These are phyloP conservation scores for Gynandropsis gynandra DNA, from an alignment of 345 rosid genomes.

Conservation along the genomic window DNA sequence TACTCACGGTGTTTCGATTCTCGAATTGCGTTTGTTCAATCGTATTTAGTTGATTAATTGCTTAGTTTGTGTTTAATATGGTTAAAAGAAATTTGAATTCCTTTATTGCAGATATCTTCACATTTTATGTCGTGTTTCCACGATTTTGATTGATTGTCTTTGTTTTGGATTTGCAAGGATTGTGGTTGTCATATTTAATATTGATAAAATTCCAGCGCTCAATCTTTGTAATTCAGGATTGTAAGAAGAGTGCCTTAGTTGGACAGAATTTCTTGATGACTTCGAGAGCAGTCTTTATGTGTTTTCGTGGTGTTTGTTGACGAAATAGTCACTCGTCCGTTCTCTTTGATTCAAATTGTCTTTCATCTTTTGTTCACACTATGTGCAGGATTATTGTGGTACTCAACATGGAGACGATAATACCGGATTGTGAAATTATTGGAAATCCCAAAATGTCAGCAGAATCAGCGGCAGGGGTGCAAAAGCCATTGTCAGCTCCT, in stretches of 20 bases:
- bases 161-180: too few relatives aligned
- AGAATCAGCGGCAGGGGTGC: constrained; percentile 38
- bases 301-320: neutral
- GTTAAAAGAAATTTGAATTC: too few relatives aligned
- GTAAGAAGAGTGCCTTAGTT: neutral
- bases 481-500: constrained; percentile 34
- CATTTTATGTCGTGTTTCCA: neutral
- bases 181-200: neutral
- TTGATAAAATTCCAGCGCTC: too few relatives aligned
- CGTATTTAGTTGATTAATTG: neutral
- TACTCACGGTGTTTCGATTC: neutral
- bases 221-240: constrained; percentile 3
- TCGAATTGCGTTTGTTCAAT: neutral
- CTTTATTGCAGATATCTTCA: neutral
- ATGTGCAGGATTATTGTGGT: constrained; percentile 66
- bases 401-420: constrained; percentile 73
- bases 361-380: constrained; percentile 2
- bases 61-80: neutral
- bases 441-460: constrained; percentile 57
- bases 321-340: neutral
- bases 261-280: neutral
- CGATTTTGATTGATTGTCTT: too few relatives aligned
- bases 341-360: constrained; percentile 10
- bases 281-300: neutral
- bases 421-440: constrained; percentile 55